Evolutionary conservation across 352 stramenopile species (phyloP), one percentile per base, ranked within the genome.

Genomic region (Blastocystis sp.): DNA sequence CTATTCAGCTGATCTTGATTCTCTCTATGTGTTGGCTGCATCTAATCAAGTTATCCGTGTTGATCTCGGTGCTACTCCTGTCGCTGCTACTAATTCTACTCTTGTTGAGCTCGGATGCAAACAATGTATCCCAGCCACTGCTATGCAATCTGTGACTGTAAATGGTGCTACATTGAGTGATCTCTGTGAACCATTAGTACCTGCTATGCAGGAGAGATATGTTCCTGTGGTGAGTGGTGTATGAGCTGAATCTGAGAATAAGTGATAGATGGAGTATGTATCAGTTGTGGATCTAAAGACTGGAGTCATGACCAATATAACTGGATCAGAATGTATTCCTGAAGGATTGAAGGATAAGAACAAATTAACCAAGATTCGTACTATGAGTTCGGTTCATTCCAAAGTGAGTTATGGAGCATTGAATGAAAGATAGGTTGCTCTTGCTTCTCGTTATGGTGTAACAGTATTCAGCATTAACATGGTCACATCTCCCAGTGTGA

Each of bases 141-240:
- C 66, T 9, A 21, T 56, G 66, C 9, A 61, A 12, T 46, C 43
- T 21, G 69, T 80, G n/a, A 42, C 69, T 19, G n/a, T 80, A 12
- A n/a, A 2, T 0, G 66, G 43, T 0, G 69, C 39, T 19, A 63
- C 43, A 32, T 27, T 80, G n/a, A 27, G 3, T 4, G 43, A 43
- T 21, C 9, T 80, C 0, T 35, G 39, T 27, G 69, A 59, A 39
- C 37, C 69, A 32, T 37, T 59, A 12, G 49, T 43, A 4, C 69
- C 69, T 7, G 21, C 24, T 32, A 49, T 80, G 37, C 14, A 37
- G 14, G n/a, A 49, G 21, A 24, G 59, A 16, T 59, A 14, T 32
- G 51, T 80, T 27, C 69, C 69, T 1, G 69, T 80, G 9, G 43
- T 80, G 43, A 35, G 21, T 61, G 69, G 69, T 39, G 59, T 69